These are phyloP conservation scores for Phytophthora idaei DNA, from an alignment of 352 stramenopile species.

Conservation along the genomic window DNA sequence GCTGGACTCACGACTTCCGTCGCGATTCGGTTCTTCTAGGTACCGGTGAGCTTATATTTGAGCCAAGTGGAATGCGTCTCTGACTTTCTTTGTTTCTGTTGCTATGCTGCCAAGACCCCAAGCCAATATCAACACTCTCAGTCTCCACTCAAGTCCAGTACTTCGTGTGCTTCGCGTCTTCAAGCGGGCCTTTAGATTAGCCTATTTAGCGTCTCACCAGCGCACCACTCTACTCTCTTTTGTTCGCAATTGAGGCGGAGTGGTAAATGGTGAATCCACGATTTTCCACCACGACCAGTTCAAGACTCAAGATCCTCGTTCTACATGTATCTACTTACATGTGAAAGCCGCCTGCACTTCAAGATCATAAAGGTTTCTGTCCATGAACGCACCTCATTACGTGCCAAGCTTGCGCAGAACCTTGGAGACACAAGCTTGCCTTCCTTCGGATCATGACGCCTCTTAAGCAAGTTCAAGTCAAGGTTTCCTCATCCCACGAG, in stretches of 20 bases:
- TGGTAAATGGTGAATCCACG: conserved; percentile 15
- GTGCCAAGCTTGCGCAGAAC: conserved; percentile 5
- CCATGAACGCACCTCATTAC: conserved; percentile 23
- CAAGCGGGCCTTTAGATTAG: conserved; percentile 24
- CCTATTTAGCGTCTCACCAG: conserved; percentile 36
- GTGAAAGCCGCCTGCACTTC: background rate
- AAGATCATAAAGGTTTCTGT: conserved; percentile 7
- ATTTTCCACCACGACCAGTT: conserved; percentile 1
- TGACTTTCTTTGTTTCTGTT: conserved; percentile 12
- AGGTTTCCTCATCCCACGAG: background rate
- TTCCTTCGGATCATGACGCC: conserved; percentile 2
- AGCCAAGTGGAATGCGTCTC: background rate
- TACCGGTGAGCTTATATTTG: conserved; percentile 5
- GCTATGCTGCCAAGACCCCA: conserved; percentile 12
- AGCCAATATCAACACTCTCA: background rate
- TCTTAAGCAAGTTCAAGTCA: conserved; percentile 14
- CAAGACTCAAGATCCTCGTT: conserved; percentile 21
- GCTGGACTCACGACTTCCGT: conserved; percentile 45
- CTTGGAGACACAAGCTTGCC: background rate
- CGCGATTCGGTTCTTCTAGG: conserved; percentile 59
- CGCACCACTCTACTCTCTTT: conserved; percentile 9
- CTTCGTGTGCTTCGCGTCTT: background rate
- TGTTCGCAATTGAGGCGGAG: conserved; percentile 4
- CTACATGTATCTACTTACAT: conserved; percentile 9
- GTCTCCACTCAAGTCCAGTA: conserved; percentile 1